Percentiles rank a stretch among this genome's conserved stretches.
These are phyloP conservation scores for Sporothrix variecibatus DNA, from an alignment of 2,329 filamentous ascomycete genomes.

Conservation along the genomic window DNA sequence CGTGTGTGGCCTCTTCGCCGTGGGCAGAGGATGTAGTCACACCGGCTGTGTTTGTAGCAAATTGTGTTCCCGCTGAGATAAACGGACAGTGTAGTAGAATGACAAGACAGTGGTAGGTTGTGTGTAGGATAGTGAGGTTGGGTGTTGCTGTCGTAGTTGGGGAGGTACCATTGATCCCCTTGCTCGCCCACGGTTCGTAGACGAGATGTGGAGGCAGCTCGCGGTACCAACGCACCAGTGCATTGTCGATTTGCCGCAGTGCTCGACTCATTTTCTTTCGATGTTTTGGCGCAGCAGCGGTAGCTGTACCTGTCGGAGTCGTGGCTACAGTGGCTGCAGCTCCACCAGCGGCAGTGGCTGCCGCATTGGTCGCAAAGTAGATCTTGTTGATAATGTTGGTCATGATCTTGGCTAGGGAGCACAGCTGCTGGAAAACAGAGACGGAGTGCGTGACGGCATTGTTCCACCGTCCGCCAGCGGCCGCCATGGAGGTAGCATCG, in stretches of 20 bases:
- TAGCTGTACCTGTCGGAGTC: neutral
- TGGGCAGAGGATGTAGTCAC: constrained; percentile 12
- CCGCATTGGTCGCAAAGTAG: constrained; percentile 18
- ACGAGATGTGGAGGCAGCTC: constrained; percentile 24
- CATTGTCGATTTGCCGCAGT: constrained; percentile 13
- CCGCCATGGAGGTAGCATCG: constrained; percentile 16
- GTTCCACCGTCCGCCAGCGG: constrained; percentile 18
- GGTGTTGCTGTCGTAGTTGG: constrained; percentile 15
- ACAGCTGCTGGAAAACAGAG: constrained; percentile 29
- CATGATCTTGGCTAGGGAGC: constrained; percentile 29
- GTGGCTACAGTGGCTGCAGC: neutral
- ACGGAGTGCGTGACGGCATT: constrained; percentile 28
- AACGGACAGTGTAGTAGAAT: constrained; percentile 50
- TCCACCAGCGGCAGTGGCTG: neutral
- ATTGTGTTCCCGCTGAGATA: constrained; percentile 17
- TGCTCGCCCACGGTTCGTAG: constrained; percentile 18
- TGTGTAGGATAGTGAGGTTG: constrained; percentile 27
- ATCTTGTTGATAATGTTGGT: constrained; percentile 29
- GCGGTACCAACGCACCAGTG: constrained; percentile 23
- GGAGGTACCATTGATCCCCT: neutral
- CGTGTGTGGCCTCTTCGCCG: neutral
- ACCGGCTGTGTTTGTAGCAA: neutral
- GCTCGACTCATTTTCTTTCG: constrained; percentile 13
- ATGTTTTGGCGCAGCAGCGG: neutral
- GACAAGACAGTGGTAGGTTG: constrained; percentile 44